Evolutionary conservation across 306 rosid genomes (phyloP).

Genomic region (Vigna trinervia): DNA sequence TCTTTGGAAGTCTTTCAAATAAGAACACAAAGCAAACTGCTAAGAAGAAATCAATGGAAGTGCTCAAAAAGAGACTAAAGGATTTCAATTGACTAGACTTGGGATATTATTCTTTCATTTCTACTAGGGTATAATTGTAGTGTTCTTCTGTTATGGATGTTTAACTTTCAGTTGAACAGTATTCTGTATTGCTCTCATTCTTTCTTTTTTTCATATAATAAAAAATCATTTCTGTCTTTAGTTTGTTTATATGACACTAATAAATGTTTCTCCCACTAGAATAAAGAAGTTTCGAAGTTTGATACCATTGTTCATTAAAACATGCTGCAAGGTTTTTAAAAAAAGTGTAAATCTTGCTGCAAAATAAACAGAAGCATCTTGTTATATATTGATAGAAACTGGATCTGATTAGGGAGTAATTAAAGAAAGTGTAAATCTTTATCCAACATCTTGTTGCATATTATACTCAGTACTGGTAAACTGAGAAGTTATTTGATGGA

Average conservation of each 20-base stretch:
- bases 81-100: conserved; percentile 68
- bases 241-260: conserved; percentile 18
- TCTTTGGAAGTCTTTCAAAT: conserved; percentile 84
- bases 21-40: conserved; percentile 78
- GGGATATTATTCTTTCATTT: conserved; percentile 42
- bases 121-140: conserved; percentile 42
- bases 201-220: conserved; percentile 17
- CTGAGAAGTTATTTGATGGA: too few species aligned
- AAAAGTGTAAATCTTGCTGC: too few species aligned
- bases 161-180: conserved; percentile 27
- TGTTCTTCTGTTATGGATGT: conserved; percentile 21
- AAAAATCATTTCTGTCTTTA: background rate
- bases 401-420: background rate
- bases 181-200: conserved; percentile 6
- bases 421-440: too few species aligned
- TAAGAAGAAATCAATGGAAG: conserved; percentile 91
- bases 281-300: background rate
- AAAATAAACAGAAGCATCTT: background rate
- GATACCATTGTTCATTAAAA: too few species aligned
- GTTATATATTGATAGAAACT: background rate
- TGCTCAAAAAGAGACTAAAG: conserved; percentile 84
- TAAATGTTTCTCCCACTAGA: background rate
- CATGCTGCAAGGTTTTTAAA: too few species aligned
- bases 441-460: too few species aligned
- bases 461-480: too few species aligned